Evolutionary conservation across 768 basidiomycete species (phyloP).

Genomic region (Porphyrellus cyaneotinctus): DNA sequence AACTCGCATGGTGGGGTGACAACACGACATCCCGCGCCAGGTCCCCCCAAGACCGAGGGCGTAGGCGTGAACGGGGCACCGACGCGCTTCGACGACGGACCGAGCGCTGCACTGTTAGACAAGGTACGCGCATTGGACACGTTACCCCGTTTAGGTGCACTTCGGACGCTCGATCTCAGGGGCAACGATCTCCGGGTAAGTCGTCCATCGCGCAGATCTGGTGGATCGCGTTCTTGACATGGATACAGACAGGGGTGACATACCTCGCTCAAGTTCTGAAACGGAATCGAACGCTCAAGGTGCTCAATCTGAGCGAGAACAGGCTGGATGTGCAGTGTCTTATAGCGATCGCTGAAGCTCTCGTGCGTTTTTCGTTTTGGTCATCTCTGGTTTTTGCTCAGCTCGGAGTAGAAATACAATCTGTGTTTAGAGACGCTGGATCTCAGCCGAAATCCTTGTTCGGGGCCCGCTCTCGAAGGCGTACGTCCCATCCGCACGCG

Average conservation of each 20-base stretch:
- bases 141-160: slow-evolving; percentile 76
- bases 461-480: slow-evolving; percentile 86
- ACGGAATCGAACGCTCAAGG: slow-evolving; percentile 90
- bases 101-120: slow-evolving; percentile 75
- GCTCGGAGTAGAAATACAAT: slow-evolving; percentile 80
- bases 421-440: slow-evolving; percentile 91
- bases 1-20: slow-evolving; percentile 53
- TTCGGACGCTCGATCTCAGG: slow-evolving; percentile 86
- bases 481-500: slow-evolving; percentile 41
- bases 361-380: slow-evolving; percentile 49
- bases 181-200: slow-evolving; percentile 89
- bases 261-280: slow-evolving; percentile 96
- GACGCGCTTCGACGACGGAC: slow-evolving; percentile 37
- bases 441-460: slow-evolving; percentile 89
- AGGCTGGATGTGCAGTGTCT: slow-evolving; percentile 83
- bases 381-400: neutral
- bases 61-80: neutral
- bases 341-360: slow-evolving; percentile 77
- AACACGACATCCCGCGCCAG: slow-evolving; percentile 35
- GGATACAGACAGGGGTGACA: slow-evolving; percentile 60
- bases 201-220: slow-evolving; percentile 8
- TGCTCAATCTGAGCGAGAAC: slow-evolving; percentile 92
- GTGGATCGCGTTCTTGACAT: neutral
- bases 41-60: neutral
- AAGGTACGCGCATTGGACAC: slow-evolving; percentile 89